These are phyloP conservation scores for Kluyveromyces dobzhanskii DNA, from an alignment of 805 yeast genomes.

Conservation along the genomic window DNA sequence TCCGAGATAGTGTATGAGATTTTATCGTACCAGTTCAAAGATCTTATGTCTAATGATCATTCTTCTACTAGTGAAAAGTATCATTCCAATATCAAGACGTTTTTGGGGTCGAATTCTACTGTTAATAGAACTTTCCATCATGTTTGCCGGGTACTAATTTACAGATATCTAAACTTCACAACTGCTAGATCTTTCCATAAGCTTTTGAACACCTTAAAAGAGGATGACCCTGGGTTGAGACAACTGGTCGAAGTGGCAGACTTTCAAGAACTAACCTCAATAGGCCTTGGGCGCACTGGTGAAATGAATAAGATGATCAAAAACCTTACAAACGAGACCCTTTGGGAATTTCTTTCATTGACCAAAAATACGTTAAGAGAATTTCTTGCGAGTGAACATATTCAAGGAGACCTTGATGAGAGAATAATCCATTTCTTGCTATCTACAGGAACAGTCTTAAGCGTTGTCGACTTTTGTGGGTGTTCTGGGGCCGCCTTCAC, in stretches of 20 bases:
- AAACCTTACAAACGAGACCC: slow-evolving; percentile 73
- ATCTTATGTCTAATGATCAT: slow-evolving; percentile 40
- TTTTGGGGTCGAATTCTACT: slow-evolving; percentile 43
- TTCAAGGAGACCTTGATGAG: slow-evolving; percentile 72
- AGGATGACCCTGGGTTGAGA: slow-evolving; percentile 32
- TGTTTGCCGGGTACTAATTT: slow-evolving; percentile 48
- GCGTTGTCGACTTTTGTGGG: slow-evolving; percentile 83
- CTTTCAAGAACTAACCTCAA: slow-evolving; percentile 80
- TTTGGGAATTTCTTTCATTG: slow-evolving; percentile 48
- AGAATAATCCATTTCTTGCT: slow-evolving; percentile 26
- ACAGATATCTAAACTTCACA: slow-evolving; percentile 63
- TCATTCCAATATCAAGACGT: slow-evolving; percentile 40
- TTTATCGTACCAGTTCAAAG: slow-evolving; percentile 45
- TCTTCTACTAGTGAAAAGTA: slow-evolving; percentile 38
- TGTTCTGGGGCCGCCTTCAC: slow-evolving; percentile 61
- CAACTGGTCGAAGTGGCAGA: slow-evolving; percentile 60
- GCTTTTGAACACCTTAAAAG: slow-evolving; percentile 48
- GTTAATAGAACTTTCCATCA: slow-evolving; percentile 53
- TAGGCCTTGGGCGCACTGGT: slow-evolving; percentile 84
- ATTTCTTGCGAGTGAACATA: slow-evolving; percentile 76
- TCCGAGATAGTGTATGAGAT: slow-evolving; percentile 48
- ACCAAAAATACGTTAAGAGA: slow-evolving; percentile 62
- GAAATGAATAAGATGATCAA: slow-evolving; percentile 87
- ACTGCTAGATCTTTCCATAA: slow-evolving; percentile 74
- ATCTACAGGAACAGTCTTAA: slow-evolving; percentile 32